Evolutionary conservation across 345 rosid species (phyloP).

Genomic region (Melaleuca alternifolia): DNA sequence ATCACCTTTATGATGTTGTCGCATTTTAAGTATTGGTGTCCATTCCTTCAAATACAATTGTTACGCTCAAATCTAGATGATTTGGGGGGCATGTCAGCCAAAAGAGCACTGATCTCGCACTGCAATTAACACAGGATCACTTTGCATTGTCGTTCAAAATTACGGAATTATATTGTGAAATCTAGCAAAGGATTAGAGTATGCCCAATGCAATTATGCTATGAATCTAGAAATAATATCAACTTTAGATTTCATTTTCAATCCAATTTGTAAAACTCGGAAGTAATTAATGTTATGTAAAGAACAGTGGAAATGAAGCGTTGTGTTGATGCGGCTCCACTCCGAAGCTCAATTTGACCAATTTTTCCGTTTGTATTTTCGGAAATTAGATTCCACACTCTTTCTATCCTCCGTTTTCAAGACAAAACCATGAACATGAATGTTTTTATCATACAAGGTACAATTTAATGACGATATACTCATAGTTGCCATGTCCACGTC

Average conservation of each 20-base stretch:
- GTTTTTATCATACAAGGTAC: neutral
- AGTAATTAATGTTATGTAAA: neutral
- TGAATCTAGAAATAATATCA: neutral
- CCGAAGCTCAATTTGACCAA: neutral
- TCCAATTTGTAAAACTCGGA: neutral
- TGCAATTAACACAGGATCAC: accelerated
- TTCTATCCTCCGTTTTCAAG: neutral
- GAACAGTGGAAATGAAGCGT: neutral
- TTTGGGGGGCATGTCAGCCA: neutral
- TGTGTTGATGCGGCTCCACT: neutral
- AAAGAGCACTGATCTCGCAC: neutral
- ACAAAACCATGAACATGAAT: neutral
- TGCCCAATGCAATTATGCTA: neutral
- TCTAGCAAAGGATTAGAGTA: too few species aligned
- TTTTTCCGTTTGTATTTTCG: too few species aligned
- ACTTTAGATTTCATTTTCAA: too few species aligned
- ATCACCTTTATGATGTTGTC: too few species aligned
- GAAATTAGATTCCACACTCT: too few species aligned
- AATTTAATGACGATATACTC: neutral
- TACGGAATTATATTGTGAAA: neutral
- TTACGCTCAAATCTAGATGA: too few species aligned
- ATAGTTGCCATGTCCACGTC: neutral
- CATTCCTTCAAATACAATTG: too few species aligned
- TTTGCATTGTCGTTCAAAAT: too few species aligned
- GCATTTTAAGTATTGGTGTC: too few species aligned